Evolutionary conservation across 352 stramenopile species (phyloP), one percentile per base, ranked within the genome.

Genomic region (Globisporangium okanoganense): DNA sequence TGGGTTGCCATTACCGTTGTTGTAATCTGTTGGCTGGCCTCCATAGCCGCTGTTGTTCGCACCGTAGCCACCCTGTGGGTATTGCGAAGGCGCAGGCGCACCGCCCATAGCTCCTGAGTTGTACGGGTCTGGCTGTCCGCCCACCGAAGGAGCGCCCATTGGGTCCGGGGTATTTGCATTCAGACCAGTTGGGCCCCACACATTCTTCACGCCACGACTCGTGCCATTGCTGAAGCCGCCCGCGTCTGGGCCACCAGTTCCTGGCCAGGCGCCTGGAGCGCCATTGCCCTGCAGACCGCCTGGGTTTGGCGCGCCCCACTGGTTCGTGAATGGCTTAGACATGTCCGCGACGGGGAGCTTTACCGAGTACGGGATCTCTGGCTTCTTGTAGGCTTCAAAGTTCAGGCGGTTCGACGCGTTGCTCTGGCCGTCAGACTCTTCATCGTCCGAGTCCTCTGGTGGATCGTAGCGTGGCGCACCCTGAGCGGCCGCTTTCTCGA

Each of bases 361-460:
- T 29, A 84, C 78, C 22, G 86, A 66, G 66, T 95, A 95, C 35
- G 86, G 86, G 31, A 95, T 89, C 67, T 95, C 86, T n/a, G 86
- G 86, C 54, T 95, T 95, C 69, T 95, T 87, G 72, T 95, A 95
- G 1, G 86, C 86, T 60, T 93, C 84, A 67, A 95, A 92, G 69
- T 95, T 95, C 35, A 95, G 73, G 2, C 77, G 81, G 67, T 90
- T 86, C 22, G 77, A 57, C 20, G 74, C 68, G 38, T 78, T 85
- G 66, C 64, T 73, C 63, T 79, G 83, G 51, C 79, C 72, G 40
- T 88, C 80, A 50, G 91, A 92, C 48, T 98, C 93, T 45, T 99
- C 97, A 59, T 98, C 93, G 61, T 99, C 96, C 48, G 97, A 97
- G 40, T 98, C 93, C 64, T 97, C 87, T 7, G 96, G 97, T 27